A percentile compares a stretch with the other conserved stretches of the same genome.
Evolutionary conservation across 495 filamentous ascomycete genomes (phyloP).

Genomic region (Aspergillus biplanus): DNA sequence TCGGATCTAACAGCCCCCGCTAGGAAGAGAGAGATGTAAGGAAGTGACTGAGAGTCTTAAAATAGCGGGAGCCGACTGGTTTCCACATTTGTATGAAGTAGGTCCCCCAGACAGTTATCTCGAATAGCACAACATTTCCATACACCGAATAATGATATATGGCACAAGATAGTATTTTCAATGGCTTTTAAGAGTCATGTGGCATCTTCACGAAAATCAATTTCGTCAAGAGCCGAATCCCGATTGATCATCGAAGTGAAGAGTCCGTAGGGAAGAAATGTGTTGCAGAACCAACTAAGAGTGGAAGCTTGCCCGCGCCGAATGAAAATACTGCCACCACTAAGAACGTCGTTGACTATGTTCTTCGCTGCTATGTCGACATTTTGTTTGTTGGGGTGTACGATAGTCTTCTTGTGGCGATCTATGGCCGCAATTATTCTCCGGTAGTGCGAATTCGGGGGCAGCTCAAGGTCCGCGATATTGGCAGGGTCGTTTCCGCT

Average conservation of each 20-base stretch:
- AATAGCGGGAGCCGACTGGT: background rate
- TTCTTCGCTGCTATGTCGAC: slow-evolving; percentile 25
- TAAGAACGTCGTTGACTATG: slow-evolving; percentile 26
- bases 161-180: background rate
- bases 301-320: slow-evolving; percentile 27
- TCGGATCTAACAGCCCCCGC: background rate
- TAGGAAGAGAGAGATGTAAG: background rate
- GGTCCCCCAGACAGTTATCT: background rate
- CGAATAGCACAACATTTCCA: background rate
- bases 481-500: slow-evolving; percentile 25
- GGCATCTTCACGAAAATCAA: slow-evolving; percentile 1
- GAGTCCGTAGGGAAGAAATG: slow-evolving; percentile 22
- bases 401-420: slow-evolving; percentile 25
- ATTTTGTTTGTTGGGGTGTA: slow-evolving; percentile 28
- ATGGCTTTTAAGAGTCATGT: background rate
- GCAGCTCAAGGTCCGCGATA: slow-evolving; percentile 25
- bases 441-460: slow-evolving; percentile 25
- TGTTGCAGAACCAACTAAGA: slow-evolving; percentile 28
- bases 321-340: slow-evolving; percentile 18
- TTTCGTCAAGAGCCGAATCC: slow-evolving; percentile 6
- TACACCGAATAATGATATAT: background rate
- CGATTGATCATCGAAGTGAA: slow-evolving; percentile 14
- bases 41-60: background rate
- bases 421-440: slow-evolving; percentile 23
- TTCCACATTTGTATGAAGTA: background rate